phyloP scores from a whole-genome alignment of 805 yeast species.

The Candida maris region DNA sequence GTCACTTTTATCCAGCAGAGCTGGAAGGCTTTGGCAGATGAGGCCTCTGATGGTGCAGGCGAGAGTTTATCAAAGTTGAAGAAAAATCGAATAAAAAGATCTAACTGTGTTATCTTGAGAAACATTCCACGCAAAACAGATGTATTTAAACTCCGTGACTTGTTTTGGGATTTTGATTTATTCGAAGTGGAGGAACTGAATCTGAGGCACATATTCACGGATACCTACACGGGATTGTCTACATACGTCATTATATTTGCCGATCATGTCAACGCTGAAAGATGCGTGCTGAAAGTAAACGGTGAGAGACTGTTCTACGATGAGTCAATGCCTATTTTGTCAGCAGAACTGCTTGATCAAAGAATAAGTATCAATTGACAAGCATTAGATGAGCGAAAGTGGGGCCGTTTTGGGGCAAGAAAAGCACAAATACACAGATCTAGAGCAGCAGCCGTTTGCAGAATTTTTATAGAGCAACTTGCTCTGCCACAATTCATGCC shows the following conservation, averaged over 20 bases:
- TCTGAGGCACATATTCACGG: constrained; percentile 11
- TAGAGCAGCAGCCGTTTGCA: too few relatives aligned
- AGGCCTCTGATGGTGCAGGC: background rate
- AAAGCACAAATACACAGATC: too few relatives aligned
- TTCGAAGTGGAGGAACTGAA: constrained; percentile 24
- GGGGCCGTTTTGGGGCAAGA: too few relatives aligned
- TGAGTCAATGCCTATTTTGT: constrained; percentile 24
- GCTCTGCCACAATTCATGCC: too few relatives aligned
- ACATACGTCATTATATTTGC: constrained; percentile 43
- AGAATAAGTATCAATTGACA: too few relatives aligned
- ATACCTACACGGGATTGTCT: constrained; percentile 10
- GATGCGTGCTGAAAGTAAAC: constrained; percentile 52
- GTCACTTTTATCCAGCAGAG: constrained; percentile 8
- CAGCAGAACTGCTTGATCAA: constrained; percentile 32
- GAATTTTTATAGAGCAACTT: too few relatives aligned
- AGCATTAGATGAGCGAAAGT: too few relatives aligned
- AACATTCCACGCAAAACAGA: constrained; percentile 47
- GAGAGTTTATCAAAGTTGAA: background rate
- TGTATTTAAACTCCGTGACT: constrained; percentile 31
- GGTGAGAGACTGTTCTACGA: constrained; percentile 37
- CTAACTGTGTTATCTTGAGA: constrained; percentile 37
- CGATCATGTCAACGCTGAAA: constrained; percentile 40
- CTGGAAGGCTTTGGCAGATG: constrained; percentile 6
- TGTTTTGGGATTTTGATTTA: constrained; percentile 50
- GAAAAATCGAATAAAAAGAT: constrained; percentile 19